Conservation (phyloP, 2,329 filamentous ascomycete genomes). For the Diaporthe sp. region DNA sequence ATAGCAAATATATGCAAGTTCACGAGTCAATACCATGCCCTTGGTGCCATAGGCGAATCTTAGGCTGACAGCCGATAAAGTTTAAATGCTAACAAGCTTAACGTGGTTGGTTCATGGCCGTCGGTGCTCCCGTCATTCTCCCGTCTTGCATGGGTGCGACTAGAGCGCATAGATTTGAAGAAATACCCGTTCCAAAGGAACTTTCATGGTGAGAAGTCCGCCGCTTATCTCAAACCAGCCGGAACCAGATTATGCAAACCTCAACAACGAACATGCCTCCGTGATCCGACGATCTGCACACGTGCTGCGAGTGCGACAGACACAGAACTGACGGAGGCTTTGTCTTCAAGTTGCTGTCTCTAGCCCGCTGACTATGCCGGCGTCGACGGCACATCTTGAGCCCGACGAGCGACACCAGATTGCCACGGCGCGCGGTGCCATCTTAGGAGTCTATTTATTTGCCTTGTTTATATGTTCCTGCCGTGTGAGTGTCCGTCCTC, state of each 20-base stretch:
- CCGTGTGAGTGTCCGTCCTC: neutral
- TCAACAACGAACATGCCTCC: neutral
- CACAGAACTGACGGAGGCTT: neutral
- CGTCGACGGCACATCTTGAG: neutral
- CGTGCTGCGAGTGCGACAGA: neutral
- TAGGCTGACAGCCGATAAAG: neutral
- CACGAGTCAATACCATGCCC: slow-evolving; percentile 1
- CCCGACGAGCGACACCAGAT: neutral
- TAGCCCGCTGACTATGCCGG: neutral
- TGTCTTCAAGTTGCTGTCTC: neutral
- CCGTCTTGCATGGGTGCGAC: too few species aligned
- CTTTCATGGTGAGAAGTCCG: neutral
- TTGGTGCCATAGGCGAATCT: neutral
- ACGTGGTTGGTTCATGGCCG: neutral
- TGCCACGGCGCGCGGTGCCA: neutral
- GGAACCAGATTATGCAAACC: neutral
- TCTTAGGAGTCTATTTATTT: neutral
- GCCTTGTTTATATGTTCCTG: neutral
- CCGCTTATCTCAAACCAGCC: neutral
- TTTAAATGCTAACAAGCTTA: neutral
- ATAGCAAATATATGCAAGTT: neutral
- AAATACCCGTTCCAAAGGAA: neutral
- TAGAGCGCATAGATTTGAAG: neutral
- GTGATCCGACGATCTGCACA: neutral
- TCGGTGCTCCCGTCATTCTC: neutral